Percentiles rank a stretch among this genome's conserved stretches.
phyloP scores from a whole-genome alignment of 2,329 filamentous ascomycete genomes.

The Cladosporium velox region DNA sequence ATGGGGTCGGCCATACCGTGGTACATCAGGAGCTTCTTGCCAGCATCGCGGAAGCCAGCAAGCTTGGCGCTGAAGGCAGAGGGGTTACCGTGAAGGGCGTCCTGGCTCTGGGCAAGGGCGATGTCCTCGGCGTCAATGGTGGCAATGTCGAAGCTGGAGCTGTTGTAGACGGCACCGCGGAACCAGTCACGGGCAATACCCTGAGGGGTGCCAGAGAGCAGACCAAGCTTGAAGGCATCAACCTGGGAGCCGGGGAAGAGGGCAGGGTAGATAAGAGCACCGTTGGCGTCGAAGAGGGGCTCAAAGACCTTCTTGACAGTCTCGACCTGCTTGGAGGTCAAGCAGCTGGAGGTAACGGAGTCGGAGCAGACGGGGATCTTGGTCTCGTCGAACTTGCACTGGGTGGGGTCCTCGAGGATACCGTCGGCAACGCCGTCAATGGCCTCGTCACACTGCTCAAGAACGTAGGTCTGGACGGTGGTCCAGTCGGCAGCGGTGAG shows the following conservation, averaged over 20 bases:
- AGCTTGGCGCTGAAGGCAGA: constrained; percentile 42
- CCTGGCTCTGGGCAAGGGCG: constrained; percentile 39
- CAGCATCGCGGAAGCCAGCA: constrained; percentile 41
- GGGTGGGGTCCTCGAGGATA: constrained; percentile 49
- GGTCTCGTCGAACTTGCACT: constrained; percentile 45
- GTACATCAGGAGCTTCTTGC: constrained; percentile 50
- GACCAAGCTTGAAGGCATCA: constrained; percentile 39
- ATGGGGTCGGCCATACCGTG: constrained; percentile 47
- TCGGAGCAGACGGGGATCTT: constrained; percentile 39
- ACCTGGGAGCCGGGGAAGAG: constrained; percentile 53
- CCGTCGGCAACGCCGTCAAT: constrained; percentile 53
- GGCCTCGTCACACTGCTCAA: constrained; percentile 53
- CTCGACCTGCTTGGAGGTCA: constrained; percentile 47
- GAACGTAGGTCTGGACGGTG: constrained; percentile 45
- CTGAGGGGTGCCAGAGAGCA: constrained; percentile 47
- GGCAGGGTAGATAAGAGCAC: constrained; percentile 53
- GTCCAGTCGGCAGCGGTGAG: constrained; percentile 44
- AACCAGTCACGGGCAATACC: constrained; percentile 52
- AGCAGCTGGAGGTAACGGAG: constrained; percentile 42
- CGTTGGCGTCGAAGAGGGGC: constrained; percentile 46
- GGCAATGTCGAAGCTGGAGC: constrained; percentile 45
- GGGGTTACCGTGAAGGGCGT: constrained; percentile 47
- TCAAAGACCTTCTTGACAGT: constrained; percentile 48
- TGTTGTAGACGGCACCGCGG: constrained; percentile 51
- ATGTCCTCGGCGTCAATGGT: constrained; percentile 46